Conservation (phyloP, 306 rosid genomes). For the Rosa chinensis region DNA sequence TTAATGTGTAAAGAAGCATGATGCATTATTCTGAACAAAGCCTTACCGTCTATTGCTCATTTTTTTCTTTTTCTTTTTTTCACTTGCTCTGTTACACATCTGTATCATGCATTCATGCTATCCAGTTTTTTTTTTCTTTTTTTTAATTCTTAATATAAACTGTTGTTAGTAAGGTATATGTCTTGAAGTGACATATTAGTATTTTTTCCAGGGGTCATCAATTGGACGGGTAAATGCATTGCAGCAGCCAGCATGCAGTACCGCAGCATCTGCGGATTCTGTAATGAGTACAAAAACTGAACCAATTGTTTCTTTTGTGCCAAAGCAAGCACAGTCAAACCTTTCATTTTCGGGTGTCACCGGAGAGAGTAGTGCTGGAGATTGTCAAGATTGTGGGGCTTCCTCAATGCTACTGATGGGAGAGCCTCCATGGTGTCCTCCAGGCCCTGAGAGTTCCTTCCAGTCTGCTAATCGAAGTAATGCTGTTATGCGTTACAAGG, state of each 20-base stretch:
- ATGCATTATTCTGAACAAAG: not conserved
- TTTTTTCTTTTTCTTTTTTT: not conserved
- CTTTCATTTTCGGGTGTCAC: conserved; percentile 72
- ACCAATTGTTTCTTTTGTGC: conserved; percentile 51
- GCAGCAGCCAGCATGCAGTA: conserved; percentile 75
- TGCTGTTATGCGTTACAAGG: conserved; percentile 96
- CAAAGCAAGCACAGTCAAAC: conserved; percentile 61
- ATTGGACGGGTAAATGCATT: conserved; percentile 41
- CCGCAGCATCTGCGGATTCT: conserved; percentile 83
- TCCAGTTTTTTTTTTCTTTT: not conserved
- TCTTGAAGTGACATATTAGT: not conserved
- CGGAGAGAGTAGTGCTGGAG: conserved; percentile 65
- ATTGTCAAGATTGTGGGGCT: conserved; percentile 87
- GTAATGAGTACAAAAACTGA: conserved; percentile 75
- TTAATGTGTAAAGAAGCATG: not conserved
- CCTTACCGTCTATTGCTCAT: not conserved
- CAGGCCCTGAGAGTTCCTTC: conserved; percentile 59
- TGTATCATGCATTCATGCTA: not conserved
- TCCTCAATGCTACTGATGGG: conserved; percentile 81
- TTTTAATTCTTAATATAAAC: not conserved
- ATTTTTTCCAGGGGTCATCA: conserved; percentile 53
- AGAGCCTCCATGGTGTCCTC: conserved; percentile 93
- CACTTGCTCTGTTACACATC: not conserved
- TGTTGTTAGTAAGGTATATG: not conserved
- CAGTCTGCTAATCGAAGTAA: conserved; percentile 78